Evolutionary conservation across 257 asterid species (phyloP), one percentile per base, ranked within the genome.

Genomic region (Handroanthus guayacan): DNA sequence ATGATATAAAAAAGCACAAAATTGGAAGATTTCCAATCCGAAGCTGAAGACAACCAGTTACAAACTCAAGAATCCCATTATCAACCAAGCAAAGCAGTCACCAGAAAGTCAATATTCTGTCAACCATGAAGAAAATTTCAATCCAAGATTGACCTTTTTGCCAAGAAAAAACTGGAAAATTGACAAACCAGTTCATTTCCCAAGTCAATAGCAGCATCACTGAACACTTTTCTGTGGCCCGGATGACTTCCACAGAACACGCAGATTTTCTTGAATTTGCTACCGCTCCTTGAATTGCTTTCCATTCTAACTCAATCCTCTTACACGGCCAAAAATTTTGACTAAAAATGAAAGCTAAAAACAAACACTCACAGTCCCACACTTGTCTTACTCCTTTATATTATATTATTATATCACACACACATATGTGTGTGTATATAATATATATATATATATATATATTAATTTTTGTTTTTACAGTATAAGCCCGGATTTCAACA

Each of bases 161-260:
- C 6, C 44, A 66, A 65, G 80, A 41, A 17, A 74, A 43, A 54
- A 20, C 4, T 20, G 8, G 34, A n/a, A 64, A 44, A 60, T 14
- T 76, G 43, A 81, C 96, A 66, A 76, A 95, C 99, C 97, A 95
- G 82, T 89, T 95, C 94, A 84, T 89, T 92, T 51, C 97, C 99
- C 89, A 95, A 82, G 72, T 90, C 95, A 86, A 90, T 81, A 71
- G 97, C 97, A 82, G 98, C 98, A 84, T 95, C 97, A 81, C 99
- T 90, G 95, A 95, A 95, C 68, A 95, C 92, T 82, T 86, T 76
- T 75, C 96, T 91, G 82, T 90, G 87, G 52, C 99, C 99, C 31
- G 97, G 94, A 68, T 93, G 82, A 84, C 99, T 95, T 77, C 99
- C 99, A 81, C 99, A 95, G 78, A 93, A 95, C 0, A 95, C 99